Percentiles rank a stretch among this genome's conserved stretches.
Conservation (phyloP, 1,284 basidiomycete species). For the Cerrena zonata region DNA sequence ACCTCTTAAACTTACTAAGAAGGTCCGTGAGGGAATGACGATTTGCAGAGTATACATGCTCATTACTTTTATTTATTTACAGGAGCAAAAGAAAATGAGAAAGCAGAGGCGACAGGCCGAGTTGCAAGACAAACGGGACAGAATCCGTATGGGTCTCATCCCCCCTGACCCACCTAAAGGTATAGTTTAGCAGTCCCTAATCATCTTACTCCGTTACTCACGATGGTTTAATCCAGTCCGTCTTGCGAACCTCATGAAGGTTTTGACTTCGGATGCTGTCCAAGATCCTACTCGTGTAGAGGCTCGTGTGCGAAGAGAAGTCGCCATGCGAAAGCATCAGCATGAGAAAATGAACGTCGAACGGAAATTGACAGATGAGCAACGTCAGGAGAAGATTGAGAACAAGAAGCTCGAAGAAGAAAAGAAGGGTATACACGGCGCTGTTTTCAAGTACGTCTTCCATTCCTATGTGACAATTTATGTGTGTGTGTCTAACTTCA, state of each 20-base stretch:
- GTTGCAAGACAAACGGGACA: slow-evolving; percentile 90
- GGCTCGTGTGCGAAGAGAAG: slow-evolving; percentile 88
- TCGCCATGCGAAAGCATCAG: slow-evolving; percentile 79
- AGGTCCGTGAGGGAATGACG: slow-evolving; percentile 38
- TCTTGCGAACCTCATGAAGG: slow-evolving; percentile 94
- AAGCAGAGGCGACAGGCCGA: slow-evolving; percentile 84
- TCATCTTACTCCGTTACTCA: slow-evolving; percentile 8
- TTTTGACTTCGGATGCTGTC: slow-evolving; percentile 91
- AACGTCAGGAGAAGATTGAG: slow-evolving; percentile 82
- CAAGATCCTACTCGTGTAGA: slow-evolving; percentile 97
- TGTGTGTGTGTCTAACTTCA: slow-evolving; percentile 5
- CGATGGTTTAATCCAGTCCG: slow-evolving; percentile 55
- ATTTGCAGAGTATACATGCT: not conserved
- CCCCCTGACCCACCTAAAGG: slow-evolving; percentile 95
- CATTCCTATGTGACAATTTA: slow-evolving; percentile 1
- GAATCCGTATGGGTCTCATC: slow-evolving; percentile 91
- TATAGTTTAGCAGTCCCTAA: slow-evolving; percentile 27
- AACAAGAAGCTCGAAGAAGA: slow-evolving; percentile 81
- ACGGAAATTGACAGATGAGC: slow-evolving; percentile 86
- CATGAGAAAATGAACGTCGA: slow-evolving; percentile 93
- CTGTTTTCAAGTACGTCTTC: slow-evolving; percentile 79
- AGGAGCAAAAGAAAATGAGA: slow-evolving; percentile 96
- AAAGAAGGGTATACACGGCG: slow-evolving; percentile 78
- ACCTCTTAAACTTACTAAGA: slow-evolving; percentile 85
- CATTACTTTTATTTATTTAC: slow-evolving; percentile 8